These are phyloP conservation scores for Fusarium chlamydosporum DNA, from an alignment of 2,329 filamentous ascomycete genomes.

Conservation along the genomic window DNA sequence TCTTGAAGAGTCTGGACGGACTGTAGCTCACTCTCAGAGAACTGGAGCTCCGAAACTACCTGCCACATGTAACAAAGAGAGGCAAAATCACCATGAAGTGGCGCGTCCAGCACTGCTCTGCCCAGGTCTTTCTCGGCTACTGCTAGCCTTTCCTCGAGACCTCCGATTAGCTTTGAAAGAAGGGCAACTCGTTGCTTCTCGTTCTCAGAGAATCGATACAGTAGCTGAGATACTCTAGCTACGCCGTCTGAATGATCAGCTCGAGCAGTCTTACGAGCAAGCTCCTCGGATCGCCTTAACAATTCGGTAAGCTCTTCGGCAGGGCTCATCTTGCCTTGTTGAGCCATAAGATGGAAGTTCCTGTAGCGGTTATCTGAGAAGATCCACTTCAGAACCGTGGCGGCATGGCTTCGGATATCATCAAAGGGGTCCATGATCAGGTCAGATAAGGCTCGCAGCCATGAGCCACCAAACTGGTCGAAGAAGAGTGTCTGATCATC, in stretches of 20 bases:
- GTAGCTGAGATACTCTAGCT: slow-evolving; percentile 79
- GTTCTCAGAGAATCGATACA: slow-evolving; percentile 70
- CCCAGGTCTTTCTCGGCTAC: slow-evolving; percentile 76
- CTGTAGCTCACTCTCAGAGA: slow-evolving; percentile 56
- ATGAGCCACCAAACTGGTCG: slow-evolving; percentile 61
- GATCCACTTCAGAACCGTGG: slow-evolving; percentile 64
- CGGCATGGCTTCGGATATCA: slow-evolving; percentile 79
- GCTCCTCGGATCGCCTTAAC: slow-evolving; percentile 66
- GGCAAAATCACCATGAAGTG: slow-evolving; percentile 79
- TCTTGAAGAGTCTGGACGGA: slow-evolving; percentile 61
- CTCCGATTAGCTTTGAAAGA: slow-evolving; percentile 69
- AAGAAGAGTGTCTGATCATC: slow-evolving; percentile 60
- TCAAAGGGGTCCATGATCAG: slow-evolving; percentile 92
- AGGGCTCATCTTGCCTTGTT: slow-evolving; percentile 31
- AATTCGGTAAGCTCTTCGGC: slow-evolving; percentile 61
- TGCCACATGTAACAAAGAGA: slow-evolving; percentile 72
- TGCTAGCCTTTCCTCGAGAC: slow-evolving; percentile 74
- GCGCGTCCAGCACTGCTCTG: slow-evolving; percentile 74
- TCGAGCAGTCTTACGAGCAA: slow-evolving; percentile 79
- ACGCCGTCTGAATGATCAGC: slow-evolving; percentile 95
- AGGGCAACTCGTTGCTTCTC: slow-evolving; percentile 63
- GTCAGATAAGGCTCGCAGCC: slow-evolving; percentile 78
- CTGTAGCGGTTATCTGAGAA: slow-evolving; percentile 59
- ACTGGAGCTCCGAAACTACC: slow-evolving; percentile 61
- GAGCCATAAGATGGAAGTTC: slow-evolving; percentile 43